Base-by-base conservation (phyloP, 2,329 filamentous ascomycete genomes). In the Emericellopsis cladophorae region DNA sequence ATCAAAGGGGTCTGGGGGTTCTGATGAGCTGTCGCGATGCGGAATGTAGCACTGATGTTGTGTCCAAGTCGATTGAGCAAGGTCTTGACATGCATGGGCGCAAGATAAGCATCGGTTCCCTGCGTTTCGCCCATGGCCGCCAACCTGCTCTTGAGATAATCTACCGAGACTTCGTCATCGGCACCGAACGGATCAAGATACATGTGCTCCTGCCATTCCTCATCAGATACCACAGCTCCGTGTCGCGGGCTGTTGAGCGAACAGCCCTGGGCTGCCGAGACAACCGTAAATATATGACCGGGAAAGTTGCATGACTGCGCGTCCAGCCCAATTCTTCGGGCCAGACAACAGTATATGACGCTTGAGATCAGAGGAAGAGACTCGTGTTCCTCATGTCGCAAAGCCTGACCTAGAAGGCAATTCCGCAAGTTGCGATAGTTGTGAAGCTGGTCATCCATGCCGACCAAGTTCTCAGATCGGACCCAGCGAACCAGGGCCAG, bases 331-430 rank as follows among this genome's bases (percentile, higher is more conserved):
- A 95, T 56, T 31, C 83, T 73, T 41, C 75, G 70, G 1, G 87
- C 89, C 14, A 96, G 59, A 43, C 79, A 80, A 53, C 84, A 92
- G 60, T 82, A 98, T 46, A 96, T 94, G 44, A 81, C 82, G 42
- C 82, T 82, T 2, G 87, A 92, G 45, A 95, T 82, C 39, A 95
- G 70, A 2, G 90, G 92, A 8, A 95, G 69, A 2, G 88, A 90
- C 23, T 84, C 79, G 52, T 94, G 87, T 0, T 74, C 70, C 7
- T 74, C 63, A 39, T 84, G 79, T 31, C 76, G 79, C 35, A 96
- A 66, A 4, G 84, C 86, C 45, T 93, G 70, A 9, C 87, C 87
- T 42, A 98, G 79, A 50, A 95, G 84, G 51, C 85, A 93, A 59
- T 96, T 94, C 46, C 84, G 77, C 43, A 96, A 62, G 44, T 82